A percentile compares a stretch with the other conserved stretches of the same genome.
phyloP scores from a whole-genome alignment of 2,329 filamentous ascomycete genomes.

The Berkeleyomyces rouxiae region DNA sequence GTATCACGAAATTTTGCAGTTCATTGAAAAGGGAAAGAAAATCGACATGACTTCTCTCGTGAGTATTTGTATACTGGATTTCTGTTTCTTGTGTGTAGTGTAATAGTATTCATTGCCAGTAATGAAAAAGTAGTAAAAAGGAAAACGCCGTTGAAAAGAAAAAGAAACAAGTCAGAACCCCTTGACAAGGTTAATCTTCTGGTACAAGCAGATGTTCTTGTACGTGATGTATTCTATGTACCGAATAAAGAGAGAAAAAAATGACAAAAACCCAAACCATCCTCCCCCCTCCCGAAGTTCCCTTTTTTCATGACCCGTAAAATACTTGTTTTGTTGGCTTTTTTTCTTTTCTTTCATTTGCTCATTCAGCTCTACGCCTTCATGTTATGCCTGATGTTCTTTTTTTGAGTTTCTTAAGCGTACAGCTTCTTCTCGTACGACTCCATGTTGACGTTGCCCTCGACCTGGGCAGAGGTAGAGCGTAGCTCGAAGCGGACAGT shows the following conservation, averaged over 20 bases:
- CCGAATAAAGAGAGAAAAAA: neutral
- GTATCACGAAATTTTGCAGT: neutral
- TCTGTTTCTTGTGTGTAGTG: neutral
- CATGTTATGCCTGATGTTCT: neutral
- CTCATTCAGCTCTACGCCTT: no score
- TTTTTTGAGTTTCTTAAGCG: conserved; percentile 37
- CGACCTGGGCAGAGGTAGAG: conserved; percentile 84
- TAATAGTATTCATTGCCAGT: neutral
- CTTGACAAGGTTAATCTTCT: neutral
- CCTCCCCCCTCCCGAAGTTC: neutral
- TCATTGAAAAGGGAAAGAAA: neutral
- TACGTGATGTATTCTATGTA: conserved; percentile 6
- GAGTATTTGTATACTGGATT: neutral
- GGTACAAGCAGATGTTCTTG: conserved; percentile 4
- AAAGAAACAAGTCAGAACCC: neutral
- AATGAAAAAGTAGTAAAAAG: neutral
- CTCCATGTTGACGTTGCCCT: conserved; percentile 96
- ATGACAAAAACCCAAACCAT: neutral
- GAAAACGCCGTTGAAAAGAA: neutral
- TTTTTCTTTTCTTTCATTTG: conserved; percentile 2
- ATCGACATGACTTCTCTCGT: neutral
- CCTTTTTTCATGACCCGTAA: neutral
- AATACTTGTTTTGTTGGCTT: neutral
- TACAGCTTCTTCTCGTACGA: conserved; percentile 99
- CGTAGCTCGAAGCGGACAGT: conserved; percentile 82